Percentiles rank a stretch among this genome's conserved stretches.
phyloP scores from a whole-genome alignment of 208 protist species.

The Trypanosomatidae sp. region DNA sequence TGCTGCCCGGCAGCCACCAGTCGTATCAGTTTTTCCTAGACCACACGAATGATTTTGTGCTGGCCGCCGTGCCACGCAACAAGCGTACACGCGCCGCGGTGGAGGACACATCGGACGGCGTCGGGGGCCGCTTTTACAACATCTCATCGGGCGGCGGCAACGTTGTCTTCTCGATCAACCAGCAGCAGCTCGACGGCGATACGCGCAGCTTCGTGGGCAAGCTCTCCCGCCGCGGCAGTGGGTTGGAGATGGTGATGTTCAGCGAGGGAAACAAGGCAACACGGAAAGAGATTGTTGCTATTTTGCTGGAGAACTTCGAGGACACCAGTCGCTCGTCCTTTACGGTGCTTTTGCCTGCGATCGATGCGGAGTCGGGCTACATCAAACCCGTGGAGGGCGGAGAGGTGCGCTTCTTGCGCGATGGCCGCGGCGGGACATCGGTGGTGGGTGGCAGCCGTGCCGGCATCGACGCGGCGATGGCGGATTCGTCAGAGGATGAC shows the following conservation, averaged over 20 bases:
- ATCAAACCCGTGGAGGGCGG: slow-evolving; percentile 43
- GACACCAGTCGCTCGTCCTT: slow-evolving; percentile 33
- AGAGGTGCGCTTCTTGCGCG: slow-evolving; percentile 38
- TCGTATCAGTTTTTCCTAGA: slow-evolving; percentile 40
- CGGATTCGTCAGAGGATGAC: slow-evolving; percentile 28
- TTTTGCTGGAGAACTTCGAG: slow-evolving; percentile 27
- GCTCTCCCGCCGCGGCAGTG: slow-evolving; percentile 22
- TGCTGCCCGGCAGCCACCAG: slow-evolving; percentile 22
- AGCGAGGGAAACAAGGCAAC: slow-evolving; percentile 38
- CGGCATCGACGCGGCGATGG: slow-evolving; percentile 27
- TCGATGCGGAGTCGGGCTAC: slow-evolving; percentile 40
- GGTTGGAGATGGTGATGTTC: slow-evolving; percentile 42
- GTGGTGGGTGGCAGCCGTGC: too few species aligned
- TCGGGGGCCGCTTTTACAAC: slow-evolving; percentile 22
- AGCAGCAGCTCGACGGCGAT: slow-evolving; percentile 26
- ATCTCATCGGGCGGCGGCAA: slow-evolving; percentile 26
- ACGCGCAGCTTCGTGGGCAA: slow-evolving; percentile 40
- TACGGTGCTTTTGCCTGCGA: slow-evolving; percentile 44
- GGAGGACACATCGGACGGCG: slow-evolving; percentile 31
- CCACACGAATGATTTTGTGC: slow-evolving; percentile 44
- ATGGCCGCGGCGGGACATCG: slow-evolving; percentile 36
- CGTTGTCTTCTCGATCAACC: slow-evolving; percentile 37
- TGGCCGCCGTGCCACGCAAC: slow-evolving; percentile 23
- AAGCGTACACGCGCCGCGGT: slow-evolving; percentile 11
- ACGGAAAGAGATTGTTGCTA: slow-evolving; percentile 37